Evolutionary conservation across 2,329 filamentous ascomycete species (phyloP), one percentile per base, ranked within the genome.

Genomic region (Blastomyces emzantsi): DNA sequence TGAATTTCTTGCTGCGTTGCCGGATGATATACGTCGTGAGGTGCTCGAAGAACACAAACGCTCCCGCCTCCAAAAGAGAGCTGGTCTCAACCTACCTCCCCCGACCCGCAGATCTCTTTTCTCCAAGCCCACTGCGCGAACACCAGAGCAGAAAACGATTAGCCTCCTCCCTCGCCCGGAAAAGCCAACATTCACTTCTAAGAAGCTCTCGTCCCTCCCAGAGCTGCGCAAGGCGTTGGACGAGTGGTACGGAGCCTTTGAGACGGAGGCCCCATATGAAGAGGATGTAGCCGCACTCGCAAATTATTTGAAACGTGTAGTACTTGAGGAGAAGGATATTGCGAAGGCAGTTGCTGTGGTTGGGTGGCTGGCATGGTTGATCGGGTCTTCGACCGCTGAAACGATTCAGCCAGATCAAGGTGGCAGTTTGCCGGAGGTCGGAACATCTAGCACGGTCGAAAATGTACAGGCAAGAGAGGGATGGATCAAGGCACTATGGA

Each of bases 1-100:
- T 0, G 86, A 87, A 0, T 92, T 97, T 70, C 85, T 97, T 2
- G 85, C 88, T 0, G 91, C 92, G 19, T 80, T 97, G 0, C 93
- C 93, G 0, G 87, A 89, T 67, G 90, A 96, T 57, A 83, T 96
- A 57, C 85, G 90, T 15, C 80, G 78, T 19, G 92, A 97, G 75
- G 82, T 97, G 7, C 75, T 96, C 1, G 86, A 85, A 25, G 90
- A 96, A 69, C 87, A 92, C 70, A 82, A 81, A 43, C 83, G 83
- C 25, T 75, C 78, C 25, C 84, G 81, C n/a, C 78, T 88, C 25
- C 84, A 85, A 13, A 82, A 85, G 47, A 80, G 77, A 22, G 78
- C 82, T 1, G 81, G 79, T 0, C 73, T 86, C n/a, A 78, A 77
- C 60, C 65, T 82, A 22, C 66, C 66, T 25, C 47, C 56, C 2